These are phyloP conservation scores for Boletus reticuloceps DNA, from an alignment of 768 basidiomycete genomes.

Conservation along the genomic window DNA sequence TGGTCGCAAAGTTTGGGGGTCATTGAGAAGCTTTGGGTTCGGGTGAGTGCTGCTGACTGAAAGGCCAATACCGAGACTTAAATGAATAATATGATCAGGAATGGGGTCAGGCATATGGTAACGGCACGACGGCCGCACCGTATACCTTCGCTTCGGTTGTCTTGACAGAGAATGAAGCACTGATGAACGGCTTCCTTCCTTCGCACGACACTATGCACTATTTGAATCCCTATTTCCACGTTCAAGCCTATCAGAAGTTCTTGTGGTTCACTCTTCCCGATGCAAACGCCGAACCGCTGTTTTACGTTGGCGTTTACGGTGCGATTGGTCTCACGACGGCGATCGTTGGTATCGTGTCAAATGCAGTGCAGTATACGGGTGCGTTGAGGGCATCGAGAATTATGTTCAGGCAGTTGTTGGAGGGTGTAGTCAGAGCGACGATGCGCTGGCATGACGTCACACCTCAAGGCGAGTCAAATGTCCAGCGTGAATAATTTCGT, in stretches of 20 bases:
- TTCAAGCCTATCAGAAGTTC: slow-evolving; percentile 4
- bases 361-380: slow-evolving; percentile 59
- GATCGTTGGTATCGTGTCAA: slow-evolving; percentile 44
- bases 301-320: slow-evolving; percentile 69
- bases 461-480: slow-evolving; percentile 53
- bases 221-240: slow-evolving; percentile 16
- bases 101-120: slow-evolving; percentile 29
- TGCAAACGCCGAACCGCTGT: slow-evolving; percentile 60
- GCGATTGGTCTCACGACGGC: slow-evolving; percentile 53
- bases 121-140: background rate
- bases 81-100: slow-evolving; percentile 11
- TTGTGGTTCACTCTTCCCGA: slow-evolving; percentile 37
- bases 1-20: slow-evolving; percentile 27
- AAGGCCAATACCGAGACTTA: background rate
- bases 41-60: slow-evolving; percentile 9
- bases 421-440: slow-evolving; percentile 73
- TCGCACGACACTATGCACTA: slow-evolving; percentile 16
- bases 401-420: slow-evolving; percentile 53
- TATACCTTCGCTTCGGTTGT: slow-evolving; percentile 18
- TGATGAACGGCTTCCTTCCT: slow-evolving; percentile 25
- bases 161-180: slow-evolving; percentile 29
- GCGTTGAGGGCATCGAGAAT: slow-evolving; percentile 34
- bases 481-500: background rate
- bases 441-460: slow-evolving; percentile 86
- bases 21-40: slow-evolving; percentile 31